A percentile compares a stretch with the other conserved stretches of the same genome.
phyloP scores from a whole-genome alignment of 352 stramenopile genomes.

The Phytophthora lateralis region DNA sequence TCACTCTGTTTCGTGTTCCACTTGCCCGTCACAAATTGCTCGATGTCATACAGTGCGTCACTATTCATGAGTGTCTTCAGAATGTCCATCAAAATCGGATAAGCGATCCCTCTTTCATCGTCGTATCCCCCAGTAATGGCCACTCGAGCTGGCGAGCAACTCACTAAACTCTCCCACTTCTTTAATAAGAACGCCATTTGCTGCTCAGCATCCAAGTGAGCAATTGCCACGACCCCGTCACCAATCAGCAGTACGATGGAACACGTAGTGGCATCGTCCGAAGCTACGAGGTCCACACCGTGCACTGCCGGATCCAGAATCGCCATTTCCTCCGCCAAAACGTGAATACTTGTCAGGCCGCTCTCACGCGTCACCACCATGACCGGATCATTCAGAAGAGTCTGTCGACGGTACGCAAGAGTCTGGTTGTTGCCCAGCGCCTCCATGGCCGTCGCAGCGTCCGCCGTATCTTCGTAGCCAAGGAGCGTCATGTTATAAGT shows the following conservation, averaged over 20 bases:
- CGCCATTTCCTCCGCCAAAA: conserved; percentile 35
- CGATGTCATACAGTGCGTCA: conserved; percentile 14
- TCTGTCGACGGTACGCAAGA: conserved; percentile 10
- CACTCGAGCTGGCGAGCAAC: conserved; percentile 11
- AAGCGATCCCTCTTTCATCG: conserved; percentile 28
- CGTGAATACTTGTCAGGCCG: conserved; percentile 20
- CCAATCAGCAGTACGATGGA: conserved; percentile 32
- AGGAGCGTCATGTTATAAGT: conserved; percentile 27
- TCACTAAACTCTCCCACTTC: conserved; percentile 30
- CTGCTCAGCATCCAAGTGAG: conserved; percentile 20
- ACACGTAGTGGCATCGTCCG: conserved; percentile 40
- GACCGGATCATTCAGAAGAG: conserved; percentile 18
- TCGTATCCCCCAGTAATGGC: conserved; percentile 30
- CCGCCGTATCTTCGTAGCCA: conserved; percentile 16
- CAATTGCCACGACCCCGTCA: conserved; percentile 16
- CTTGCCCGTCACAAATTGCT: conserved; percentile 25
- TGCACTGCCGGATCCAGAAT: conserved; percentile 20
- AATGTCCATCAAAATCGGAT: conserved; percentile 30
- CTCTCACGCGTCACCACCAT: conserved; percentile 26
- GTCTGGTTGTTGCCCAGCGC: conserved; percentile 8
- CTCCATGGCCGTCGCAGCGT: conserved; percentile 15
- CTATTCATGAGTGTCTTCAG: conserved; percentile 20
- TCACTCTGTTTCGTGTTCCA: conserved; percentile 27
- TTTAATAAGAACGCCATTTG: conserved; percentile 36
- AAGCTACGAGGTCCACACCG: conserved; percentile 29